Base-by-base conservation (phyloP, 768 basidiomycete species). In the Russula virescens region DNA sequence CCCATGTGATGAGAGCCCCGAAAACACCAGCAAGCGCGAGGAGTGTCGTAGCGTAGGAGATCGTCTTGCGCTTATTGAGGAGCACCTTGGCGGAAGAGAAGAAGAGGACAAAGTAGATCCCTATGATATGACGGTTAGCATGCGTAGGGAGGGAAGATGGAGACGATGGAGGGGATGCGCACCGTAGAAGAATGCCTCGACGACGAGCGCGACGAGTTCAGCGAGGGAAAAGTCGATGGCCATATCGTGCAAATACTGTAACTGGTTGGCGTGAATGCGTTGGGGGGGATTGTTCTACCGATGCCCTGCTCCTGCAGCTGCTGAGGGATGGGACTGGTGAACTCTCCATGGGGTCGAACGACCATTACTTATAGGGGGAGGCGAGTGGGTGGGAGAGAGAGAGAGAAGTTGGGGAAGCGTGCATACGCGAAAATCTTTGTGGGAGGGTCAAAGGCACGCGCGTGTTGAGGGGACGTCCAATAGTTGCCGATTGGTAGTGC, bases 1-100 rank as follows among this genome's bases (percentile, higher is more conserved):
- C 69, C 60, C 64, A 66, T 21, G 69, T 59, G 18, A 66, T 60
- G 25, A 70, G 66, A 5, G 28, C 21, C 34, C 51, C 58, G 4
- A 68, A 45, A 10, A 57, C 55, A 21, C 61, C 21, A 2, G 64
- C 62, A 5, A 66, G 48, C 21, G 31, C 58, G n/a, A 65, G 45
- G 16, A 70, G 43, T 19, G 60, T 35, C 18, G 23, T 13, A 28
- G 60, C 52, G n/a, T 31, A 46, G 11, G 50, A 16, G 21, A 63
- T 66, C 23, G 50, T 1, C 55, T 65, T 66, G 64, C 62, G 62
- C 57, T 64, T 66, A 5, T 4, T 21, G 46, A 53, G 16, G 45
- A 66, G 64, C 46, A 66, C 38, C 42, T 46, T 66, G 51, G 55
- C 2, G n/a, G 54, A 50, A 7, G n/a, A 55, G 3, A 5, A 7